Conservation (phyloP, 169 alveolate species). For the Neospora caninum region DNA sequence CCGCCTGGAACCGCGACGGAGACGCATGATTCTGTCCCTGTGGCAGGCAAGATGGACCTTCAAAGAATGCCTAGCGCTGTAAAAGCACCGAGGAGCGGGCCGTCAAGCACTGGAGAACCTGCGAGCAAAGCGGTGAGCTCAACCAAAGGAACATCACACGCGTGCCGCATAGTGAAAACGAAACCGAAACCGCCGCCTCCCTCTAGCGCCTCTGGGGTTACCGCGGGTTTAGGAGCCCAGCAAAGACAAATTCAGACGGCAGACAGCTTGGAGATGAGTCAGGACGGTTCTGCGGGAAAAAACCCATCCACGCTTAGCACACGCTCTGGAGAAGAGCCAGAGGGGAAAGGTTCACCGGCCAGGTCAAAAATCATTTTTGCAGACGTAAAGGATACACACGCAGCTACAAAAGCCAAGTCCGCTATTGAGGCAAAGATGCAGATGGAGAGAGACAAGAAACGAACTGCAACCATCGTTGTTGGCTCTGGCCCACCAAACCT, state of each 20-base stretch:
- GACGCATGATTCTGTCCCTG: no score
- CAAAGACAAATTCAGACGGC: no score
- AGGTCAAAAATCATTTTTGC: neutral
- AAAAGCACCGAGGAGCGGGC: no score
- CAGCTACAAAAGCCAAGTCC: neutral
- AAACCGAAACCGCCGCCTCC: conserved; percentile 10
- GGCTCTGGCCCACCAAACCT: conserved; percentile 17
- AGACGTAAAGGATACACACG: neutral
- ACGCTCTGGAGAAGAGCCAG: no score
- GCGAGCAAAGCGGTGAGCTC: neutral
- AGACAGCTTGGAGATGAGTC: no score
- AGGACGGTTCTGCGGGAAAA: no score
- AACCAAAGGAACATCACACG: neutral
- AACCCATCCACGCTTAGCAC: no score
- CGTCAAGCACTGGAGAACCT: neutral
- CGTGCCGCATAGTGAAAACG: neutral
- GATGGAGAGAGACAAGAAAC: neutral
- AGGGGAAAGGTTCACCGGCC: neutral
- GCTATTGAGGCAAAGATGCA: conserved; percentile 5
- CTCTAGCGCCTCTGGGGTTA: neutral
- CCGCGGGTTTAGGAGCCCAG: no score
- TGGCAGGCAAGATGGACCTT: no score
- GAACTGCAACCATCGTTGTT: neutral
- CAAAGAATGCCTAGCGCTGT: no score
- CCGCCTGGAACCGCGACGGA: no score